phyloP scores from a whole-genome alignment of 371 early-diverging fungal genomes.

The Zopfochytrium polystomum region DNA sequence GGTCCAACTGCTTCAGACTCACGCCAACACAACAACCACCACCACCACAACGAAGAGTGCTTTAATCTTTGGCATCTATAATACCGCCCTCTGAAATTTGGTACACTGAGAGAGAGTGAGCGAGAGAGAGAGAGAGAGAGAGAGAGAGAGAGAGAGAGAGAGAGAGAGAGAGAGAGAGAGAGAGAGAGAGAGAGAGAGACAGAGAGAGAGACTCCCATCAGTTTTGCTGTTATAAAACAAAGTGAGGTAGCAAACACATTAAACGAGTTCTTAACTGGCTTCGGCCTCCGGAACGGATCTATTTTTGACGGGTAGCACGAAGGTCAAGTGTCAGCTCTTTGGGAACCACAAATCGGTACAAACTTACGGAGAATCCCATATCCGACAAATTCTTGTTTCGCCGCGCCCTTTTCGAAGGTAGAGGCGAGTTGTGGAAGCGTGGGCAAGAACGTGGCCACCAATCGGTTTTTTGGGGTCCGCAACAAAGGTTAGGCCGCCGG shows the following conservation, averaged over 20 bases:
- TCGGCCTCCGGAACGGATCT: slow-evolving; percentile 33
- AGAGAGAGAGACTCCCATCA: background rate
- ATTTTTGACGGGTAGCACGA: background rate
- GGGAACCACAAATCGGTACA: background rate
- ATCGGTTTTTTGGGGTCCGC: slow-evolving; percentile 95
- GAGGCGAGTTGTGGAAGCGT: slow-evolving; percentile 82
- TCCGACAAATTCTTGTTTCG: slow-evolving; percentile 51
- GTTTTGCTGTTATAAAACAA: background rate
- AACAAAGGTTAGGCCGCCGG: slow-evolving; percentile 39
- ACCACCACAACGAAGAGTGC: background rate
- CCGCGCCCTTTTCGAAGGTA: slow-evolving; percentile 63
- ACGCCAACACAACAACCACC: background rate
- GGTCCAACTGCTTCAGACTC: background rate
- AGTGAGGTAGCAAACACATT: background rate
- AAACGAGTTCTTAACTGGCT: slow-evolving; percentile 21
- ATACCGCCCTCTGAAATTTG: slow-evolving; percentile 43
- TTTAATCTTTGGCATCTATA: slow-evolving; percentile 31
- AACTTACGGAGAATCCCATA: slow-evolving; percentile 38
- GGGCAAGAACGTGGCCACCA: slow-evolving; percentile 78
- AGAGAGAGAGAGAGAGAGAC: too few relatives aligned
- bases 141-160: background rate
- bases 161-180: too few relatives aligned
- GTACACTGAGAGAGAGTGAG: slow-evolving; percentile 16
- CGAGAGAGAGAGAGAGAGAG: too few relatives aligned
- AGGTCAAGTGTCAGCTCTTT: background rate